phyloP scores from a whole-genome alignment of 1,284 basidiomycete genomes.

The Erythrobasidium hasegawianum region DNA sequence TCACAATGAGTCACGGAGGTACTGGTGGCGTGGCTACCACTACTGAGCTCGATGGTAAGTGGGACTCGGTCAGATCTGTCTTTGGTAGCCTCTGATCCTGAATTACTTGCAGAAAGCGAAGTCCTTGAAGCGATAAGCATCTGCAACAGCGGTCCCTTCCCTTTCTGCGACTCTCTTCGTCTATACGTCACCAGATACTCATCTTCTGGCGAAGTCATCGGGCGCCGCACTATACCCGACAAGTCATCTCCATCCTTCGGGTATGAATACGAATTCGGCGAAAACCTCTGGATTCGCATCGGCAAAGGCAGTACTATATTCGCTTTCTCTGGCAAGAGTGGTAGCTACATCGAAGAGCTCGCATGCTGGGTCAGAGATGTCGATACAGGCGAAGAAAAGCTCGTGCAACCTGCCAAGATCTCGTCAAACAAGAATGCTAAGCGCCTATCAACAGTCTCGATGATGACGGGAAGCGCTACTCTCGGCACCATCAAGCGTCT shows the following conservation, averaged over 20 bases:
- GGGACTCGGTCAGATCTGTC: too few species aligned
- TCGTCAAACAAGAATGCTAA: neutral
- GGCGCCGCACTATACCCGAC: slow-evolving; percentile 15
- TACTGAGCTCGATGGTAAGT: slow-evolving; percentile 4
- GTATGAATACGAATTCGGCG: slow-evolving; percentile 29
- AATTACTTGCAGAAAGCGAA: neutral
- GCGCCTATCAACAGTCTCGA: neutral
- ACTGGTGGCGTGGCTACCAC: neutral
- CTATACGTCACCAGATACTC: slow-evolving; percentile 15
- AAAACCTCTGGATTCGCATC: slow-evolving; percentile 19
- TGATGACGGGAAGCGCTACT: neutral
- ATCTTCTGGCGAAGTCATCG: neutral
- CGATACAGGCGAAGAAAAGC: slow-evolving; percentile 1
- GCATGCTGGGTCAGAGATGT: slow-evolving; percentile 26
- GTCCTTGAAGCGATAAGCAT: slow-evolving; percentile 24
- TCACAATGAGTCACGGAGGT: slow-evolving; percentile 3
- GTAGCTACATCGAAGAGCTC: slow-evolving; percentile 33
- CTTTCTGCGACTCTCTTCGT: slow-evolving; percentile 24
- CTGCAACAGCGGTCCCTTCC: slow-evolving; percentile 31
- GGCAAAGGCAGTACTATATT: slow-evolving; percentile 20
- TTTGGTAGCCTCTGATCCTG: neutral
- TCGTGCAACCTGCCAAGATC: slow-evolving; percentile 8
- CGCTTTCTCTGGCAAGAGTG: slow-evolving; percentile 20
- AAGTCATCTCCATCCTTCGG: slow-evolving; percentile 23
- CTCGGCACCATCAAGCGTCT: slow-evolving; percentile 3